Percentiles rank a stretch among this genome's conserved stretches.
phyloP scores from a whole-genome alignment of 805 yeast genomes.

The Tetrapisispora phaffii region DNA sequence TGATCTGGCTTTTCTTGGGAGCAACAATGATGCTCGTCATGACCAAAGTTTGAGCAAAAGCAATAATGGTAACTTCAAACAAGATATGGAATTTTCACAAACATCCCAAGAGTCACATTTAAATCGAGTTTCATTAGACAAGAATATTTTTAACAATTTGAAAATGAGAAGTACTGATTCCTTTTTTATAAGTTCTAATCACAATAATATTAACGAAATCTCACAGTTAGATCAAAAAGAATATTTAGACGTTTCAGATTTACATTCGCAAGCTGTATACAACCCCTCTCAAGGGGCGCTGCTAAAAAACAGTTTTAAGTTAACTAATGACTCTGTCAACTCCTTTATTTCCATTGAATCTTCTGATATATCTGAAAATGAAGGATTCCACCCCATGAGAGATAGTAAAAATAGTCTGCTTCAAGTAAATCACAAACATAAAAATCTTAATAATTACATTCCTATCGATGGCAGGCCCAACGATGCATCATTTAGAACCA shows the following conservation, averaged over 20 bases:
- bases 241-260: too few species aligned
- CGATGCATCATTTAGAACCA: too few species aligned
- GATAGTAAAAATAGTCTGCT: not conserved
- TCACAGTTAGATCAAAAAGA: not conserved
- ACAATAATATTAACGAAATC: not conserved
- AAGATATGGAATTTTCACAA: too few species aligned
- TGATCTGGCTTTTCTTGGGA: not conserved
- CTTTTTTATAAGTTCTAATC: not conserved
- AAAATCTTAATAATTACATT: too few species aligned
- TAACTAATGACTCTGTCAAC: not conserved
- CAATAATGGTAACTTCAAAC: not conserved
- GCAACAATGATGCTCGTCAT: not conserved
- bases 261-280: too few species aligned
- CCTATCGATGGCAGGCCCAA: too few species aligned
- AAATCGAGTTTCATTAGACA: too few species aligned
- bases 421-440: too few species aligned
- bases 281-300: not conserved
- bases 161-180: constrained; percentile 1
- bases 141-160: not conserved
- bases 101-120: too few species aligned
- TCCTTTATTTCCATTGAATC: not conserved
- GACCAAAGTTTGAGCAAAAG: not conserved
- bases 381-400: not conserved
- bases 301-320: not conserved
- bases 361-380: not conserved